Base-by-base conservation (phyloP, 495 filamentous ascomycete species). In the Chaetomium cochliodes region DNA sequence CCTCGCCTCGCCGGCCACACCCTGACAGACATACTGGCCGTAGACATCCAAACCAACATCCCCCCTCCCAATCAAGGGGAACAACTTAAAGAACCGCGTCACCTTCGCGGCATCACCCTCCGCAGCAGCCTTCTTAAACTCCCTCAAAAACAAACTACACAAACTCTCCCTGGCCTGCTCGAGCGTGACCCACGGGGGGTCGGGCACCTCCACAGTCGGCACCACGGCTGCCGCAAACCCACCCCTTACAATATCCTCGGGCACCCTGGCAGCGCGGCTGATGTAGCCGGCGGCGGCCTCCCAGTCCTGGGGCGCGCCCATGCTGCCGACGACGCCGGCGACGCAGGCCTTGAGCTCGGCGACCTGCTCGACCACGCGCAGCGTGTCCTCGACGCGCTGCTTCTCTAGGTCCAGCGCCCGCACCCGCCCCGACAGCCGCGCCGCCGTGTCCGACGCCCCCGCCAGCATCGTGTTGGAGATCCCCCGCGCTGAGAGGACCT, bases 221-320 rank as follows among this genome's bases (percentile, higher is more conserved):
- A 98, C 96, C 75, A 96, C 93, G 64, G 90, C 86, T 44, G 92
- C 91, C 1, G 94, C 94, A 72, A 98, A 98, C n/a, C 85, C 83
- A 2, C 96, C 90, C 59, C 89, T 80, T 51, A 93, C 80, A 65
- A 97, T 92, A 0, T 88, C 82, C 20, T 84, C 77, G 0, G 94
- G 92, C 47, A 98, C 88, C 67, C 89, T 85, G 49, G 85, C 83
- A 5, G 96, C 92, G 13, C 94, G 87, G 57, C 88, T 85, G 49
- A 98, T 82, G 74, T 97, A 98, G 41, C 84, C 89, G 46, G 94
- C 94, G 5, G 94, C 94, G 0, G 89, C 93, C 78, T 98, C 94
- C 96, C 96, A 98, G 77, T 98, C 96, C 76, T 98, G 94, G 46
- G 96, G 90, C 2, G 92, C 94, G 15, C 94, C 96, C 94, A 98